Conservation (phyloP, 106 monocot species). For the Allium fistulosum region DNA sequence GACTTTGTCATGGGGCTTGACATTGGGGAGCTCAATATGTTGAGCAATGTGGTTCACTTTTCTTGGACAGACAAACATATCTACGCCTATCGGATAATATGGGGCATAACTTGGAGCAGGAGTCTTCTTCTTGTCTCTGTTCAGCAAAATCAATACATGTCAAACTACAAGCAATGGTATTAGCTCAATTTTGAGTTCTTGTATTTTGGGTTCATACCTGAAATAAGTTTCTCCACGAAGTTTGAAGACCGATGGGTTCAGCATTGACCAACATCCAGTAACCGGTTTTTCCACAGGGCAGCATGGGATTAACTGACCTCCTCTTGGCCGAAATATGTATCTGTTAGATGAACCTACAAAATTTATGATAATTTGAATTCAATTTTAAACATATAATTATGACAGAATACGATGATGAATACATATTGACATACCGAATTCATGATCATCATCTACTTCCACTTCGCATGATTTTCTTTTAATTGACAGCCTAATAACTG, state of each 20-base stretch:
- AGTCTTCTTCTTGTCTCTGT: constrained; percentile 41
- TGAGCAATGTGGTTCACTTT: constrained; percentile 77
- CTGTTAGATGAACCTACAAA: constrained; percentile 62
- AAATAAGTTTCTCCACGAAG: constrained; percentile 85
- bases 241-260: constrained; percentile 84
- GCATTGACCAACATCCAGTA: constrained; percentile 61
- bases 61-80: constrained; percentile 44
- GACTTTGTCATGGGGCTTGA: constrained; percentile 40
- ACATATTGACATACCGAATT: constrained; percentile 5
- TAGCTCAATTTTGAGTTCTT: neutral
- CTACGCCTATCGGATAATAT: constrained; percentile 60
- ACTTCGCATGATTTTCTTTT: constrained; percentile 43
- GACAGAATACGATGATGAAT: neutral
- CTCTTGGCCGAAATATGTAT: constrained; percentile 63
- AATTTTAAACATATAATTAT: no score
- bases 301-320: constrained; percentile 47
- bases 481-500: constrained; percentile 72
- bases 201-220: constrained; percentile 40
- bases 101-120: constrained; percentile 47
- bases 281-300: constrained; percentile 41
- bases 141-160: neutral
- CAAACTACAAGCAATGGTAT: neutral
- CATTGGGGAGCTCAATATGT: constrained; percentile 51
- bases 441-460: constrained; percentile 4
- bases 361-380: no score